A percentile compares a stretch with the other conserved stretches of the same genome.
Evolutionary conservation across 352 stramenopile genomes (phyloP).

Genomic region (Pythium sukuiense): DNA sequence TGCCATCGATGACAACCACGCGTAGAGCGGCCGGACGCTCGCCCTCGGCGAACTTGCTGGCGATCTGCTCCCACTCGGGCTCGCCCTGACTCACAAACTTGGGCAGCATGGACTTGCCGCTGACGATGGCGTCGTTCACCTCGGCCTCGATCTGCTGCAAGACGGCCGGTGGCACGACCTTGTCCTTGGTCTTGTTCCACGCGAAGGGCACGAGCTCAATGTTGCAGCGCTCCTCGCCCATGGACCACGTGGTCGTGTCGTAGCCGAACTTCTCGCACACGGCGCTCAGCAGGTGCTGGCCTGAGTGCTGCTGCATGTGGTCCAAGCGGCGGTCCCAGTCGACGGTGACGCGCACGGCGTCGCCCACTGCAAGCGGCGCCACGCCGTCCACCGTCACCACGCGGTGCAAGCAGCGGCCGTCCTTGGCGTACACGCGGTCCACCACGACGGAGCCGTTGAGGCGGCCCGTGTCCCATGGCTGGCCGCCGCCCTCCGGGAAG

Average conservation of each 20-base stretch:
- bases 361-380: conserved; percentile 39
- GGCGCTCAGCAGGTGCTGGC: conserved; percentile 87
- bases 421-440: conserved; percentile 61
- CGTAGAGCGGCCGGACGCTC: conserved; percentile 71
- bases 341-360: conserved; percentile 55
- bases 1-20: conserved; percentile 78
- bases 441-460: conserved; percentile 45
- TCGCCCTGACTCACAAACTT: conserved; percentile 56
- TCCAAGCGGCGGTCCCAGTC: conserved; percentile 82
- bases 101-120: conserved; percentile 52
- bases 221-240: conserved; percentile 71
- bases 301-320: conserved; percentile 91
- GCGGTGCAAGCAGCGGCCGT: conserved; percentile 66
- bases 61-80: conserved; percentile 55
- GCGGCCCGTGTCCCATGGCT: conserved; percentile 80
- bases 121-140: conserved; percentile 77
- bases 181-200: conserved; percentile 39
- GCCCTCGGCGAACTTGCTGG: conserved; percentile 53
- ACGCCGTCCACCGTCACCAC: conserved; percentile 30
- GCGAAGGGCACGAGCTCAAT: conserved; percentile 69
- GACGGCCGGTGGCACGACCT: conserved; percentile 39
- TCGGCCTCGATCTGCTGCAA: conserved; percentile 63
- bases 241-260: conserved; percentile 80
- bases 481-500: conserved; percentile 85
- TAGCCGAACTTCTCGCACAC: conserved; percentile 73